Evolutionary conservation across 108 stramenopile species (phyloP), one percentile per base, ranked within the genome.

Genomic region (Cyclotella choctawhatcheeana): DNA sequence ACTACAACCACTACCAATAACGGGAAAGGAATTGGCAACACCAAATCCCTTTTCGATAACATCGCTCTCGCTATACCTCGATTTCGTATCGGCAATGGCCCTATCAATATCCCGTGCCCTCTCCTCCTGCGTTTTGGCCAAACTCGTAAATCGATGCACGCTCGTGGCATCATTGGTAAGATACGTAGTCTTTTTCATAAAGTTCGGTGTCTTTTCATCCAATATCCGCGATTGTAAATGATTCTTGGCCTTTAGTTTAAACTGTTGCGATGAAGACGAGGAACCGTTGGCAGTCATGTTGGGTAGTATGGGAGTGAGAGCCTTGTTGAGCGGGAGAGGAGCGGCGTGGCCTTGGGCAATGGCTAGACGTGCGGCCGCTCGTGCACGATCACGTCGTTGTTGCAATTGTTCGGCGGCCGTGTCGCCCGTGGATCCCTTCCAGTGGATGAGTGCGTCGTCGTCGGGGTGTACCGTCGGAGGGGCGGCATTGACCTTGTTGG

Each of bases 101-200:
- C 53, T 40, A 66, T 83, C 82, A 18, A 83, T 64, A 34, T 78
- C 77, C 18, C 27, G 45, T 18, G 82, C 82, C 5, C 73, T 44
- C 24, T 74, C 34, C 33, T 63, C 74, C 58, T 95, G 90, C 3
- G 88, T 89, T 37, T 86, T 62, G 24, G 91, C 93, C 69, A 95
- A 69, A 0, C 86, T 87, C 51, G 88, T 95, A 79, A 95, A 95
- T 35, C 87, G 89, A 74, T 95, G 93, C 8, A 95, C 93, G 18
- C 76, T 82, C 37, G 83, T 82, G 44, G 89, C 80, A 76, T 92
- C 91, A 64, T 95, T 95, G 66, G 90, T 86, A 22, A 95, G 73
- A 54, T 95, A 95, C 10, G 91, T 95, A 1, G 91, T 92, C 84
- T 91, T 92, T 44, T 92, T 95, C 93, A 95, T 95, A 80, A 87